phyloP scores from a whole-genome alignment of 768 basidiomycete species.

The Kwoniella mangroviensis region DNA sequence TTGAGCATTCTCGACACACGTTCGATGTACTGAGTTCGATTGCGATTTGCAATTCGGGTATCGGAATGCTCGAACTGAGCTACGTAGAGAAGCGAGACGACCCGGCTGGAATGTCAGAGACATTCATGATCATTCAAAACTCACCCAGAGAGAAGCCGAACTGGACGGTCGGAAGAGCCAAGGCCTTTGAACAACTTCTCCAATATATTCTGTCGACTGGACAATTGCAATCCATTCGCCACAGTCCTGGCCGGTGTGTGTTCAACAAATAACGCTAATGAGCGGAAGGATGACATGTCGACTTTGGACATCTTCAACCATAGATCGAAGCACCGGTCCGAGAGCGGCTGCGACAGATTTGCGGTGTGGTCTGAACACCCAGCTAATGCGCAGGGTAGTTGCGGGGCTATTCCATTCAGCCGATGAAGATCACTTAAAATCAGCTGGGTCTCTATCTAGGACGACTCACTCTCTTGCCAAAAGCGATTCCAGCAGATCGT shows the following conservation, averaged over 20 bases:
- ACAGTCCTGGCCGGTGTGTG: slow-evolving; percentile 10
- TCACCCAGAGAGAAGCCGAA: slow-evolving; percentile 26
- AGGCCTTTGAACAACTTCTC: slow-evolving; percentile 5
- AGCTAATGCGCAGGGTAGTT: slow-evolving; percentile 11
- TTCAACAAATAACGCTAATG: slow-evolving; percentile 19
- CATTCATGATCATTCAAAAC: neutral
- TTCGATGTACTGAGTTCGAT: slow-evolving; percentile 12
- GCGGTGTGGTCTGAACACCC: slow-evolving; percentile 9
- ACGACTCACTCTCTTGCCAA: slow-evolving; percentile 7
- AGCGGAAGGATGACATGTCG: slow-evolving; percentile 7
- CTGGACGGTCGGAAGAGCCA: slow-evolving; percentile 5
- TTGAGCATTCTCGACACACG: neutral
- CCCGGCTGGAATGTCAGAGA: slow-evolving; percentile 18
- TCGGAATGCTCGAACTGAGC: slow-evolving; percentile 24
- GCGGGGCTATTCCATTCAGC: neutral
- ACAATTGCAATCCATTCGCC: slow-evolving; percentile 11
- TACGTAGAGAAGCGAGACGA: slow-evolving; percentile 14
- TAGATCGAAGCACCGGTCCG: slow-evolving; percentile 19
- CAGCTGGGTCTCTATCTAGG: neutral
- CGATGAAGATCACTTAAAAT: slow-evolving; percentile 5
- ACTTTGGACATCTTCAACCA: slow-evolving; percentile 14
- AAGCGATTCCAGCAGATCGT: neutral
- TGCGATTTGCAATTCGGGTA: slow-evolving; percentile 5
- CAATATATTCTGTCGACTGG: slow-evolving; percentile 19
- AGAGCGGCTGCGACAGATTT: neutral